phyloP scores from a whole-genome alignment of 2,329 filamentous ascomycete species.

The Claviceps spartinae region DNA sequence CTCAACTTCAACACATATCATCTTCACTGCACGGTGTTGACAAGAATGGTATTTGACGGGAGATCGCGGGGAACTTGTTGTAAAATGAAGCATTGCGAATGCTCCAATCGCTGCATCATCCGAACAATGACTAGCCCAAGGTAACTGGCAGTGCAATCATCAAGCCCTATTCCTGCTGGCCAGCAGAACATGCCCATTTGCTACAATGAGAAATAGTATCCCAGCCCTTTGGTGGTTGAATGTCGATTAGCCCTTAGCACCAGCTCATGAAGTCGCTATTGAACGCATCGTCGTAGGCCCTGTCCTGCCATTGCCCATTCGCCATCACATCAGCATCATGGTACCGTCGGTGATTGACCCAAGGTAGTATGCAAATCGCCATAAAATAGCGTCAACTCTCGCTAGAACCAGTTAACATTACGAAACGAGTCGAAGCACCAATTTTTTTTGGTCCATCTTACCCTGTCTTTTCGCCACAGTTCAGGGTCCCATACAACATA shows the following conservation, averaged over 20 bases:
- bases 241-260: constrained; percentile 14
- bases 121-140: constrained; percentile 7
- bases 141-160: constrained; percentile 17
- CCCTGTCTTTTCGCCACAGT: constrained; percentile 50
- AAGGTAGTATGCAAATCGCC: constrained; percentile 43
- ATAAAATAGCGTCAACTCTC: constrained; percentile 48
- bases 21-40: background rate
- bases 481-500: constrained; percentile 53
- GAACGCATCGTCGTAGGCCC: constrained; percentile 5
- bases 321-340: constrained; percentile 10
- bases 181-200: constrained; percentile 17
- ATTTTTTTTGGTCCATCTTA: constrained; percentile 38
- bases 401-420: constrained; percentile 27
- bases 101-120: constrained; percentile 6
- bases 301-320: background rate
- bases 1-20: background rate
- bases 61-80: background rate
- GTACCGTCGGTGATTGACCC: constrained; percentile 18
- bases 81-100: background rate
- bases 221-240: constrained; percentile 18
- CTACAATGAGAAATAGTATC: constrained; percentile 15
- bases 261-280: constrained; percentile 9
- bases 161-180: constrained; percentile 11
- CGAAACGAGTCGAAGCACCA: background rate
- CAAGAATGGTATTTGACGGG: background rate